Evolutionary conservation across 371 early-diverging fungal species (phyloP).

Genomic region (Mortierella sp.): DNA sequence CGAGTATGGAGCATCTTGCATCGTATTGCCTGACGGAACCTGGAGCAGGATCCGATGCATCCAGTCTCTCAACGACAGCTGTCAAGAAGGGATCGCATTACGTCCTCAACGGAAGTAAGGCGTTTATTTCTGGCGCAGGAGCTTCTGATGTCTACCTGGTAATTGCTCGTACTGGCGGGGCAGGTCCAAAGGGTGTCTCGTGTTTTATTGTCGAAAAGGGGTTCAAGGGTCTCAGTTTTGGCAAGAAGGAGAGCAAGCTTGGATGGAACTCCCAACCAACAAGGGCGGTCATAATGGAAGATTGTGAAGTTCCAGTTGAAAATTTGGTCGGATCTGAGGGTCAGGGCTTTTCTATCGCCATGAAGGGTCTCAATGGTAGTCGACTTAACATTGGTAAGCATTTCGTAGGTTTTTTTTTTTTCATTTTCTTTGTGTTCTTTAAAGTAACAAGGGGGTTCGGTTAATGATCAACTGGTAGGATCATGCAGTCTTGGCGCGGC

Average conservation of each 20-base stretch:
- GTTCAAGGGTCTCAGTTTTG: constrained; percentile 70
- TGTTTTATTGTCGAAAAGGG: constrained; percentile 71
- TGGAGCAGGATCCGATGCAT: constrained; percentile 86
- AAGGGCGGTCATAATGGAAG: constrained; percentile 67
- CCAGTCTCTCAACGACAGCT: constrained; percentile 74
- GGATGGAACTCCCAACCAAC: constrained; percentile 79
- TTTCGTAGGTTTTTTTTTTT: not conserved
- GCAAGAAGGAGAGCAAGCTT: constrained; percentile 75
- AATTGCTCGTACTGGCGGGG: constrained; percentile 72
- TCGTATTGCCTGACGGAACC: constrained; percentile 84
- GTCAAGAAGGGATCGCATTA: constrained; percentile 76
- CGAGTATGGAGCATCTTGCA: constrained; percentile 63
- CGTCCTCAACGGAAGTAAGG: constrained; percentile 85
- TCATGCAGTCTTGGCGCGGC: constrained; percentile 75
- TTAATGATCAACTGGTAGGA: constrained; percentile 26
- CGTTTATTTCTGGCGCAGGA: constrained; percentile 74
- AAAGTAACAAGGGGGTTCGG: not conserved
- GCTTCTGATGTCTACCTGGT: constrained; percentile 70
- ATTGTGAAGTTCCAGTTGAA: constrained; percentile 65
- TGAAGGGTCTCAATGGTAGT: constrained; percentile 76
- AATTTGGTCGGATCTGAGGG: constrained; percentile 72
- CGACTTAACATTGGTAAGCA: constrained; percentile 69
- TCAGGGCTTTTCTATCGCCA: constrained; percentile 74
- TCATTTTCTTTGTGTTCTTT: not conserved
- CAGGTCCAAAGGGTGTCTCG: constrained; percentile 70